Base-by-base conservation (phyloP, 2,329 filamentous ascomycete genomes). In the Balansia obtecta region DNA sequence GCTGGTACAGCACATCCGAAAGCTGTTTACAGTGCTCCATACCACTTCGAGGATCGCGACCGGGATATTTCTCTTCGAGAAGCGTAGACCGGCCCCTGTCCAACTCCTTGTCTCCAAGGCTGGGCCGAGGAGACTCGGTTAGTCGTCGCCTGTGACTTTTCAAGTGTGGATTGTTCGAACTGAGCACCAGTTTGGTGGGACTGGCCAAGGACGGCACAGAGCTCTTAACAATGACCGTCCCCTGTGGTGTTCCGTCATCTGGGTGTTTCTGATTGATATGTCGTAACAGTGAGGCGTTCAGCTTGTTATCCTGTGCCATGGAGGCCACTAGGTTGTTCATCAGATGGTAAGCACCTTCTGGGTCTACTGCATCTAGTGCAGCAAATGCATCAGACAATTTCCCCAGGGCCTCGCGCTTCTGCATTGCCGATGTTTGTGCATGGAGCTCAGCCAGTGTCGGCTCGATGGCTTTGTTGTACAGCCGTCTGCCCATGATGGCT, bases 21-120 rank as follows among this genome's bases (percentile, higher is more conserved):
- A 97, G 74, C 63, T 95, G 82, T 62, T 88, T 88, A 56, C 85
- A 86, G 67, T 96, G 91, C 66, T 96, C 90, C 87, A 96, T 91
- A 2, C 89, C 91, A 1, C 82, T 77, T 45, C 69, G 68, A 2
- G 75, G 62, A 48, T 75, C 70, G 39, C 74, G 72, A 1, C 76
- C 77, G 1, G 77, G 78, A 49, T 76, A 79, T 57, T 73, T 77
- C 15, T 72, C 67, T 57, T 77, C 72, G 10, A 79, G 56, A 1
- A 78, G 56, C 2, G 68, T 65, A 22, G 69, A 63, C 58, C 70
- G 76, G 50, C 76, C 77, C 46, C 61, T 65, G 45, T 77, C 72
- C 33, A 66, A 63, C 44, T 72, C 66, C 58, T 68, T 71, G 53
- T 77, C 71, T 39, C 65, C 66, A n/a, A 64, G 60, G 49, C 64